These are phyloP conservation scores for Puccinia polysora DNA, from an alignment of 1,284 basidiomycete genomes.

Conservation along the genomic window DNA sequence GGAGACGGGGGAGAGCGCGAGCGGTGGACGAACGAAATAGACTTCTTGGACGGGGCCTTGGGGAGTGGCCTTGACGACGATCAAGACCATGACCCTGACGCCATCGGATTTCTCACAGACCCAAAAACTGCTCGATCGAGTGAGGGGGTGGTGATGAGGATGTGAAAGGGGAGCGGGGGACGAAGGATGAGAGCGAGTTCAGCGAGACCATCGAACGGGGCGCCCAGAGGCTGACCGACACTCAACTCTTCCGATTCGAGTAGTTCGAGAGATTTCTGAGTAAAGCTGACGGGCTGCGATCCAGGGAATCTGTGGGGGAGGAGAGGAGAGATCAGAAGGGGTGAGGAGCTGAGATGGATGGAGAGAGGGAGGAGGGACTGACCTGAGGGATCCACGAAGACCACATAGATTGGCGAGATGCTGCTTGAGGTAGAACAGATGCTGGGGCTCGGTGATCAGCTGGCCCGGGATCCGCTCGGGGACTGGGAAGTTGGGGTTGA, in stretches of 20 bases:
- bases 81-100: slow-evolving; percentile 78
- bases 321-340: not conserved
- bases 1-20: not conserved
- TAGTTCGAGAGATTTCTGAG: slow-evolving; percentile 63
- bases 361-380: not conserved
- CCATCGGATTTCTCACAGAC: slow-evolving; percentile 99
- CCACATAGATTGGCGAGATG: slow-evolving; percentile 37
- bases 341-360: not conserved
- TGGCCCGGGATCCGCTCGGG: slow-evolving; percentile 34
- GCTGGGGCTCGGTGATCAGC: slow-evolving; percentile 22
- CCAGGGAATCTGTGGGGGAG: slow-evolving; percentile 71
- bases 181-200: slow-evolving; percentile 11
- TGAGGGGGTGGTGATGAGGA: not conserved
- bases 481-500: slow-evolving; percentile 36
- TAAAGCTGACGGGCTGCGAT: slow-evolving; percentile 86
- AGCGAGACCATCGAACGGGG: not conserved
- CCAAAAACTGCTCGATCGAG: slow-evolving; percentile 70
- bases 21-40: slow-evolving; percentile 65
- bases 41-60: slow-evolving; percentile 62
- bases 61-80: slow-evolving; percentile 60
- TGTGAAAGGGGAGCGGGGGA: not conserved
- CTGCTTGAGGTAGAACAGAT: slow-evolving; percentile 31
- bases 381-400: slow-evolving; percentile 13
- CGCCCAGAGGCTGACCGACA: too few species aligned
- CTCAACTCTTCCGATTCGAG: slow-evolving; percentile 77